Evolutionary conservation across 2,329 filamentous ascomycete species (phyloP).

Genomic region (Fusarium anguioides): DNA sequence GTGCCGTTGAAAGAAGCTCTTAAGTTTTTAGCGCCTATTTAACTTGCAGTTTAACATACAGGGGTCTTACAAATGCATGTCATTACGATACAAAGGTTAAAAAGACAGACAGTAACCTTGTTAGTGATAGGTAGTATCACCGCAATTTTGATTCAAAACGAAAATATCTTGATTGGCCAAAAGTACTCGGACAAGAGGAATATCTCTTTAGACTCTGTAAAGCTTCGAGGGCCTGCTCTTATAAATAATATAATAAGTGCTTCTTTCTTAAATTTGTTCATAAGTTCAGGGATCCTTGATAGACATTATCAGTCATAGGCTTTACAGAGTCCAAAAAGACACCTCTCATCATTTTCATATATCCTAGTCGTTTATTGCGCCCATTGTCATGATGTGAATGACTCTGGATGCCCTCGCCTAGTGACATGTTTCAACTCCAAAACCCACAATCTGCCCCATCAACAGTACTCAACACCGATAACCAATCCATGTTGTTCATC

Average conservation of each 20-base stretch:
- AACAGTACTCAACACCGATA: background rate
- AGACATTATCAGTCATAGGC: too few relatives aligned
- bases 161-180: too few relatives aligned
- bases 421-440: conserved; percentile 19
- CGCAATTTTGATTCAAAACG: too few relatives aligned
- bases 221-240: too few relatives aligned
- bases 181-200: too few relatives aligned
- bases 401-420: conserved; percentile 2
- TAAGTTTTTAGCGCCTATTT: background rate
- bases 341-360: background rate
- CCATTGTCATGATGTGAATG: conserved; percentile 13
- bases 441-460: conserved; percentile 8
- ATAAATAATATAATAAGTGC: too few relatives aligned
- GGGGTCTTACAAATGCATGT: background rate
- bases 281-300: too few relatives aligned
- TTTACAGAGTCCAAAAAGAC: too few relatives aligned
- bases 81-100: background rate
- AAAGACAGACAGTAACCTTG: background rate
- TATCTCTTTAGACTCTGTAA: too few relatives aligned
- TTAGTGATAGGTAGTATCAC: too few relatives aligned
- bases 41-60: background rate
- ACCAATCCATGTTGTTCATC: background rate
- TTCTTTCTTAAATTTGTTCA: too few relatives aligned
- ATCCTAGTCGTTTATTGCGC: conserved; percentile 22
- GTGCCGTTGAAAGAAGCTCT: background rate